phyloP scores from a whole-genome alignment of 345 rosid genomes.

The Rhizophora mangle region DNA sequence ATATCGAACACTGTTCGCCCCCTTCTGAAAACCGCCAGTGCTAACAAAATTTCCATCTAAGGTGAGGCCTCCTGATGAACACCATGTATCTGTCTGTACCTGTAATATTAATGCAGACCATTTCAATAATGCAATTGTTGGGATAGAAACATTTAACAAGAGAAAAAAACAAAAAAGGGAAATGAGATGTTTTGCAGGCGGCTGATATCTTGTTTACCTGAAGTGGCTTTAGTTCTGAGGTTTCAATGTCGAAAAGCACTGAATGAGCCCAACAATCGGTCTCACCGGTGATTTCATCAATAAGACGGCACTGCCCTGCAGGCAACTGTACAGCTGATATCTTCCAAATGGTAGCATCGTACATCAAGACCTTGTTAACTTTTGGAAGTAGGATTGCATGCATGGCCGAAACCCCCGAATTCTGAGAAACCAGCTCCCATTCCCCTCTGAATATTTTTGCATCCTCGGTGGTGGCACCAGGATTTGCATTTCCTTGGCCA shows the following conservation, averaged over 20 bases:
- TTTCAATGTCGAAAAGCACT: conserved; percentile 14
- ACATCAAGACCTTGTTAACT: conserved; percentile 21
- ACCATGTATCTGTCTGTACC: conserved; percentile 86
- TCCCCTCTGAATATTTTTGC: background rate
- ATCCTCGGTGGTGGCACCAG: background rate
- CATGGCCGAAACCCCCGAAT: conserved; percentile 27
- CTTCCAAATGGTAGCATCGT: conserved; percentile 14
- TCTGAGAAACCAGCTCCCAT: conserved; percentile 25
- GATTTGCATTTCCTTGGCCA: background rate
- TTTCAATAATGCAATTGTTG: background rate
- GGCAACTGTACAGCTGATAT: conserved; percentile 14
- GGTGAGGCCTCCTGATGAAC: conserved; percentile 85
- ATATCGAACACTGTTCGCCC: conserved; percentile 63
- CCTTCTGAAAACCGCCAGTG: conserved; percentile 68
- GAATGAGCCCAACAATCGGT: conserved; percentile 18
- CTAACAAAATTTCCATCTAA: conserved; percentile 63
- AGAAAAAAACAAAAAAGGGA: background rate
- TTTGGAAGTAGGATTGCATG: conserved; percentile 21
- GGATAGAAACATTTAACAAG: background rate
- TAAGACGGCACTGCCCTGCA: background rate
- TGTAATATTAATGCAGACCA: conserved; percentile 6
- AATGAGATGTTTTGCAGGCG: background rate
- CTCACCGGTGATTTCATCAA: background rate
- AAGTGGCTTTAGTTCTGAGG: conserved; percentile 7
- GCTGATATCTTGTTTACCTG: conserved; percentile 5